Evolutionary conservation across 2,329 filamentous ascomycete genomes (phyloP).

Genomic region (Erysiphe pulchra): DNA sequence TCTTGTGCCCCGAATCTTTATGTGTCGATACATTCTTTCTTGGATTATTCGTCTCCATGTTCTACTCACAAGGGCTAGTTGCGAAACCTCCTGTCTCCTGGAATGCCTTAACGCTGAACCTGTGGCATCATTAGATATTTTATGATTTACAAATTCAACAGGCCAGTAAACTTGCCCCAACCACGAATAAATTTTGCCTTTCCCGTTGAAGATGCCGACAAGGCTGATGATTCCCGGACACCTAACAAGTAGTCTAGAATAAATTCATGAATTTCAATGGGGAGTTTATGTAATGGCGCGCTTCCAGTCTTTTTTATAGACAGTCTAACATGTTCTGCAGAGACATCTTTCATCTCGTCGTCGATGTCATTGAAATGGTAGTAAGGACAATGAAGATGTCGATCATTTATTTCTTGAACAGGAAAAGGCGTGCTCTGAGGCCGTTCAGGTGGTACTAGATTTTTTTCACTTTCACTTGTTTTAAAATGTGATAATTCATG

Average conservation of each 20-base stretch:
- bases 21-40: slow-evolving; percentile 45
- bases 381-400: slow-evolving; percentile 7
- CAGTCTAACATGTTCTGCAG: neutral
- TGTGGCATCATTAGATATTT: neutral
- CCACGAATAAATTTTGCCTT: slow-evolving; percentile 25
- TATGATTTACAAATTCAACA: neutral
- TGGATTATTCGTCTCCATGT: slow-evolving; percentile 45
- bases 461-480: slow-evolving; percentile 5
- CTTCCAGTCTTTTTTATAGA: slow-evolving; percentile 1
- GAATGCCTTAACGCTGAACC: slow-evolving; percentile 32
- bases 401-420: slow-evolving; percentile 9
- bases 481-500: slow-evolving; percentile 8
- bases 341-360: neutral
- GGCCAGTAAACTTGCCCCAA: slow-evolving; percentile 24
- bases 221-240: slow-evolving; percentile 36
- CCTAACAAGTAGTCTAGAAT: slow-evolving; percentile 49
- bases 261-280: slow-evolving; percentile 45
- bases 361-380: slow-evolving; percentile 3
- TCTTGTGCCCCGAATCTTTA: slow-evolving; percentile 48
- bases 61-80: slow-evolving; percentile 33
- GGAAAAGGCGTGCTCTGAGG: slow-evolving; percentile 14
- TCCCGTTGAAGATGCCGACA: slow-evolving; percentile 26
- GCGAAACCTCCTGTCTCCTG: slow-evolving; percentile 37
- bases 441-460: slow-evolving; percentile 10
- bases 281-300: slow-evolving; percentile 20